Evolutionary conservation across 2,329 filamentous ascomycete genomes (phyloP).

Genomic region (Elsinoe batatas): DNA sequence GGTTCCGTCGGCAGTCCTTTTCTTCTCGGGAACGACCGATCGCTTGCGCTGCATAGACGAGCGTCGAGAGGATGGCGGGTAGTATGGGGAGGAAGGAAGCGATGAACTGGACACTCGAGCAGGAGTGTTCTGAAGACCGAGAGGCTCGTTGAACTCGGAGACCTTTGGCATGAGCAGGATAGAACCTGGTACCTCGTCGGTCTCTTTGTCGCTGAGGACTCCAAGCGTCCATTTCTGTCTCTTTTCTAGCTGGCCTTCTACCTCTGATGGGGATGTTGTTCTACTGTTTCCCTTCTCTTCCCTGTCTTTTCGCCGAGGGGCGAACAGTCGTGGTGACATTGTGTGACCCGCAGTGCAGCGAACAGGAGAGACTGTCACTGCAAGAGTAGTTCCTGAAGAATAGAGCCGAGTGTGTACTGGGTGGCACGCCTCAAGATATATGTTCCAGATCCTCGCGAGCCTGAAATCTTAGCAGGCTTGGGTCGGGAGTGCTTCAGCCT

Average conservation of each 20-base stretch:
- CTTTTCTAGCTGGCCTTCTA: neutral
- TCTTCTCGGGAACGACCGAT: conserved; percentile 40
- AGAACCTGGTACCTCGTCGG: conserved; percentile 74
- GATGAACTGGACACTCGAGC: conserved; percentile 31
- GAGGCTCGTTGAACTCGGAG: conserved; percentile 51
- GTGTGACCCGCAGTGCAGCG: too few species aligned
- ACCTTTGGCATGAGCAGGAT: conserved; percentile 48
- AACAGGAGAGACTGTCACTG: too few species aligned
- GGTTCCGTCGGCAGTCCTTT: conserved; percentile 68
- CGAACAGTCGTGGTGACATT: too few species aligned
- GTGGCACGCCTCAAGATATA: too few species aligned
- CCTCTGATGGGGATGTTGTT: neutral
- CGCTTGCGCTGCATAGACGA: neutral
- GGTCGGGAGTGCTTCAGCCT: neutral
- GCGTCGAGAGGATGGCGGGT: conserved; percentile 12
- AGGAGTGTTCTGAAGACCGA: conserved; percentile 54
- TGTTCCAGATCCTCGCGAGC: neutral
- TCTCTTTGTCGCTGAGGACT: conserved; percentile 71
- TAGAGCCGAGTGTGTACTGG: too few species aligned
- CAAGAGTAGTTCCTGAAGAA: too few species aligned
- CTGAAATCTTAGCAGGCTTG: neutral
- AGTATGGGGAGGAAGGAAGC: conserved; percentile 21
- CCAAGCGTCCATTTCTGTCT: conserved; percentile 53
- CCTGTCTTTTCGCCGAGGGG: neutral
- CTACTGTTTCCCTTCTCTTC: neutral